Conservation (phyloP, 495 filamentous ascomycete genomes). For the Penicillium odoratum region DNA sequence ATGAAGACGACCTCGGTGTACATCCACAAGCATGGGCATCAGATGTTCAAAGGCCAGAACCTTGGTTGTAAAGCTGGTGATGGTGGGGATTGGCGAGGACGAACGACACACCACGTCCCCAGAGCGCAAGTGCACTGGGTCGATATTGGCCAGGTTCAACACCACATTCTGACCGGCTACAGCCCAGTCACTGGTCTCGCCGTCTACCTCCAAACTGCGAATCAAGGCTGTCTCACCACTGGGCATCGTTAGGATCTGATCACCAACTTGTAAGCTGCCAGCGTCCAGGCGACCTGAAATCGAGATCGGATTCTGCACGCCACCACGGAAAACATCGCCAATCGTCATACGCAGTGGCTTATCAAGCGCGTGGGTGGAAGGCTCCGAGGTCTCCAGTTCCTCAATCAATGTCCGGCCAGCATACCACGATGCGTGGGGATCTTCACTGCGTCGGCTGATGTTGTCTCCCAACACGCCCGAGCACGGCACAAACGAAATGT, state of each 20-base stretch:
- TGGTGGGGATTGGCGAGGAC: constrained; percentile 62
- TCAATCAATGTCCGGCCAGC: constrained; percentile 73
- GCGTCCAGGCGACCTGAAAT: constrained; percentile 85
- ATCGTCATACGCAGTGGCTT: constrained; percentile 85
- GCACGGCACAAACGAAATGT: constrained; percentile 82
- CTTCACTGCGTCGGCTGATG: constrained; percentile 60
- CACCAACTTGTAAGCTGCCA: constrained; percentile 80
- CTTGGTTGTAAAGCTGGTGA: constrained; percentile 74
- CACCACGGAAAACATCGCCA: constrained; percentile 78
- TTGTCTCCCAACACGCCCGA: constrained; percentile 89
- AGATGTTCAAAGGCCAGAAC: constrained; percentile 86
- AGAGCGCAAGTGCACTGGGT: constrained; percentile 73
- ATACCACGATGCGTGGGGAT: constrained; percentile 72
- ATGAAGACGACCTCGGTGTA: constrained; percentile 82
- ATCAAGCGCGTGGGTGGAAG: constrained; percentile 64
- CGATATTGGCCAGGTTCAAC: constrained; percentile 82
- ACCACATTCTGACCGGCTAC: constrained; percentile 92
- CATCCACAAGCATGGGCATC: constrained; percentile 83
- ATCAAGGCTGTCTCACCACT: constrained; percentile 74
- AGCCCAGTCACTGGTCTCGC: constrained; percentile 77
- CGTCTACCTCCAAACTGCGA: constrained; percentile 74
- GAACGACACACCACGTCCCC: constrained; percentile 84
- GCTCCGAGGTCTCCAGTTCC: constrained; percentile 78
- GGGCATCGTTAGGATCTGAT: constrained; percentile 76
- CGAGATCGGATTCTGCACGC: constrained; percentile 69